phyloP scores from a whole-genome alignment of 2,329 filamentous ascomycete genomes.

The Diplodia sapinea region DNA sequence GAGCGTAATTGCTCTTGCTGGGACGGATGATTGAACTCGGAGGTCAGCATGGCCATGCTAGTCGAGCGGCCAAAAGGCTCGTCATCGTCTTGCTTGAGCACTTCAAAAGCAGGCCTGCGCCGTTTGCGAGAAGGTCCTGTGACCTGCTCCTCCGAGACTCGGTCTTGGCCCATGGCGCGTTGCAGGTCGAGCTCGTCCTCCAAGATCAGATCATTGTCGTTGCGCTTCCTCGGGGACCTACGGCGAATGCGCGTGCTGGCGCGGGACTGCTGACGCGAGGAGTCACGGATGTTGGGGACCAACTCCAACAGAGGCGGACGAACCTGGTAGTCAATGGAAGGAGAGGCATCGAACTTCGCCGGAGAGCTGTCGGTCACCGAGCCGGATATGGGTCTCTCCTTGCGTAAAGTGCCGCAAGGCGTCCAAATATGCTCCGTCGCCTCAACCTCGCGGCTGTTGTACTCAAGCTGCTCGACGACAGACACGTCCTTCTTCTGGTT shows the following conservation, averaged over 20 bases:
- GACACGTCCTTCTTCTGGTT: conserved; percentile 80
- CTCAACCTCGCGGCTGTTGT: conserved; percentile 67
- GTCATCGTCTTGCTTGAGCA: conserved; percentile 50
- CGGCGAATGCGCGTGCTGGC: conserved; percentile 30
- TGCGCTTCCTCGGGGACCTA: conserved; percentile 17
- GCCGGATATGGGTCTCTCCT: conserved; percentile 53
- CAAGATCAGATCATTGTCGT: conserved; percentile 21
- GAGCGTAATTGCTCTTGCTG: background rate
- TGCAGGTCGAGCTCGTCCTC: conserved; percentile 43
- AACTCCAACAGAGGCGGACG: conserved; percentile 43
- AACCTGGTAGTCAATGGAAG: conserved; percentile 35
- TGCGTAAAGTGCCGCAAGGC: conserved; percentile 49
- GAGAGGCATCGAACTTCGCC: conserved; percentile 44
- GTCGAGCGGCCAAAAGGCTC: conserved; percentile 43
- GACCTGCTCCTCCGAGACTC: background rate
- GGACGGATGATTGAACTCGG: conserved; percentile 37
- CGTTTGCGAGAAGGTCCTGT: conserved; percentile 37
- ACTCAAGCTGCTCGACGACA: conserved; percentile 70
- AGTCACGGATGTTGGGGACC: conserved; percentile 39
- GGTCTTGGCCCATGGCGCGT: conserved; percentile 40
- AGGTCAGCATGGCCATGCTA: conserved; percentile 44
- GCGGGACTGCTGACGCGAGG: conserved; percentile 26
- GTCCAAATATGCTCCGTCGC: conserved; percentile 70
- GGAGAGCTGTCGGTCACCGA: conserved; percentile 49
- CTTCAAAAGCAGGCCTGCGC: conserved; percentile 47